phyloP scores from a whole-genome alignment of 192 early-diverging fungal genomes.

The Phycomyces blakesleeanus region DNA sequence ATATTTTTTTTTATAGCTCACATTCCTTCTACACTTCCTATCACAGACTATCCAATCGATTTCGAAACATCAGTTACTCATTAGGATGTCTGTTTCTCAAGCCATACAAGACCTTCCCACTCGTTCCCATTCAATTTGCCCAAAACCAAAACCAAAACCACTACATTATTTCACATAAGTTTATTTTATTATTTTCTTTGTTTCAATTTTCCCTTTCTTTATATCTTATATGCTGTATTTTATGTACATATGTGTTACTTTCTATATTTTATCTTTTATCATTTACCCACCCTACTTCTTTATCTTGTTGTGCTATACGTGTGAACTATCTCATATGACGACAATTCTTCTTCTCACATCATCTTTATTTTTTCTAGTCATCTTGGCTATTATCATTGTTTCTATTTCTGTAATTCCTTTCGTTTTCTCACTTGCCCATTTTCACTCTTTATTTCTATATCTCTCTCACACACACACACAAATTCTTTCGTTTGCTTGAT shows the following conservation, averaged over 20 bases:
- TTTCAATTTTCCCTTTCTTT: neutral
- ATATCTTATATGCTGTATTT: neutral
- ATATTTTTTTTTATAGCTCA: neutral
- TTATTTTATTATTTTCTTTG: no score
- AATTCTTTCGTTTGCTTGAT: no score
- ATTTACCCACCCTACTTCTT: neutral
- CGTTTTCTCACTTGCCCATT: neutral
- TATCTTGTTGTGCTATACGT: constrained; percentile 1
- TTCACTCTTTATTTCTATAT: no score
- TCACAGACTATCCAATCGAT: neutral
- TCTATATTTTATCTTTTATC: neutral
- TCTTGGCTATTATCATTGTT: neutral
- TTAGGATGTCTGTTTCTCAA: neutral
- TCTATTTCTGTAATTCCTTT: neutral
- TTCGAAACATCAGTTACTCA: neutral
- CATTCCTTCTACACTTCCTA: neutral
- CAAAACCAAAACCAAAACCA: neutral
- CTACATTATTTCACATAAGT: no score
- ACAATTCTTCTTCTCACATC: neutral
- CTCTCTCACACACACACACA: no score
- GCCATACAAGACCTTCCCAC: neutral
- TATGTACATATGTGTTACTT: constrained; percentile 1
- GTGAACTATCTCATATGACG: constrained; percentile 4
- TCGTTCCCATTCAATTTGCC: neutral
- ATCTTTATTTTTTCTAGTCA: neutral